These are phyloP conservation scores for Coemansia sp. DNA, from an alignment of 192 early-diverging fungal genomes.

Conservation along the genomic window DNA sequence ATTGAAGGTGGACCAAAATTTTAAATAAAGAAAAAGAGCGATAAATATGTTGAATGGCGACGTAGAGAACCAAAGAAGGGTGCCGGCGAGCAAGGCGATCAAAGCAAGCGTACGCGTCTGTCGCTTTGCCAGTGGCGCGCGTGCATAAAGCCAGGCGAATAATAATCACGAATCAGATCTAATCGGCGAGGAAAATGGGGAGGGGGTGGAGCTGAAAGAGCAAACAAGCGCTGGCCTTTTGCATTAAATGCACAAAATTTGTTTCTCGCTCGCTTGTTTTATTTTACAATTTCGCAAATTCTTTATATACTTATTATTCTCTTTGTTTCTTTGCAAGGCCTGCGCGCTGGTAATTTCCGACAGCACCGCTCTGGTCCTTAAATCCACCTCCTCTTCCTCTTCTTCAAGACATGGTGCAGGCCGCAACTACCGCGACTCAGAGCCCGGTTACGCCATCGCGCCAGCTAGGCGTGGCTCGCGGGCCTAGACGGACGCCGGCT, in stretches of 20 bases:
- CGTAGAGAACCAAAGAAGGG: neutral
- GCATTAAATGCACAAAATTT: too few relatives aligned
- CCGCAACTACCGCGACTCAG: slow-evolving; percentile 13
- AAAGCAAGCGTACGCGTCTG: too few relatives aligned
- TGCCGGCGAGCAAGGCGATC: too few relatives aligned
- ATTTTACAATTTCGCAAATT: neutral
- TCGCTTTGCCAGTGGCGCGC: too few relatives aligned
- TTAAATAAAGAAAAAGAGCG: neutral
- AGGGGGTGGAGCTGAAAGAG: neutral
- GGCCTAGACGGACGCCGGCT: slow-evolving; percentile 36
- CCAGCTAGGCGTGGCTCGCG: slow-evolving; percentile 44
- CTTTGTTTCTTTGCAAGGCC: neutral
- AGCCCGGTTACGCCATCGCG: slow-evolving; percentile 36
- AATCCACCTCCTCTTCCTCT: too few relatives aligned
- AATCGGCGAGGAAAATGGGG: neutral
- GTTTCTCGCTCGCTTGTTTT: neutral
- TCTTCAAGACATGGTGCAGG: slow-evolving; percentile 37
- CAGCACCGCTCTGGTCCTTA: neutral
- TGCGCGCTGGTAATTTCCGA: neutral
- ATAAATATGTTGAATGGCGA: too few relatives aligned
- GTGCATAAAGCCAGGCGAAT: neutral
- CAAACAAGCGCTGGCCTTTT: neutral
- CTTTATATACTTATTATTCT: neutral
- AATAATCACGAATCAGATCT: slow-evolving; percentile 4
- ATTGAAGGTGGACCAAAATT: neutral